Conservation (phyloP, 2,329 filamentous ascomycete genomes). For the Neofusicoccum cordaticola region DNA sequence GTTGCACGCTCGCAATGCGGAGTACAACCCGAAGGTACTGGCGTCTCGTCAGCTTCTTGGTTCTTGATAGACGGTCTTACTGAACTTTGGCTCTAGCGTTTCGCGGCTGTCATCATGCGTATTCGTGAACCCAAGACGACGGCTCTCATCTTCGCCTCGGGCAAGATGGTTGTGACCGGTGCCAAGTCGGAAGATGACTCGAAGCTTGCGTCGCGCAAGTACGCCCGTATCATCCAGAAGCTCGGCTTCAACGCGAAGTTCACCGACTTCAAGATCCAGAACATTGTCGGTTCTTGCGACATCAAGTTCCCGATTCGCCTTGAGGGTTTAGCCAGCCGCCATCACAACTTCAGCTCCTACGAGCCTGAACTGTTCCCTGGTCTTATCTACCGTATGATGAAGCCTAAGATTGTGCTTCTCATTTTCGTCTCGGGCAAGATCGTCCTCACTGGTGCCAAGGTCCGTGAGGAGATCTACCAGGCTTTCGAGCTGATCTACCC, state of each 20-base stretch:
- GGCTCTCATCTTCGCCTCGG: slow-evolving; percentile 93
- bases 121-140: slow-evolving; percentile 99
- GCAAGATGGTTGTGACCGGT: slow-evolving; percentile 99
- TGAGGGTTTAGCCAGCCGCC: slow-evolving; percentile 90
- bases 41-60: slow-evolving; percentile 31
- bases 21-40: slow-evolving; percentile 96
- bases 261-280: slow-evolving; percentile 99
- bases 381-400: slow-evolving; percentile 99
- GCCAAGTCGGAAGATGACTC: slow-evolving; percentile 98
- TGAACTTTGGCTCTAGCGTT: slow-evolving; percentile 65
- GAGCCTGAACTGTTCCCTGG: slow-evolving; percentile 98
- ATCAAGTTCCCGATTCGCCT: slow-evolving; percentile 99
- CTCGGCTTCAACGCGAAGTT: slow-evolving; percentile 99
- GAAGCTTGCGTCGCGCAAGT: slow-evolving; percentile 94
- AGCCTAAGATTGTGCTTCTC: slow-evolving; percentile 96
- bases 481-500: slow-evolving; percentile 71
- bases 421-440: slow-evolving; percentile 99
- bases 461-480: slow-evolving; percentile 81
- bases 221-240: slow-evolving; percentile 99
- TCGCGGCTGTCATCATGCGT: slow-evolving; percentile 98
- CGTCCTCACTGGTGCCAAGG: slow-evolving; percentile 94
- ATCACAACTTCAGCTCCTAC: slow-evolving; percentile 99
- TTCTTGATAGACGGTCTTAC: slow-evolving; percentile 31
- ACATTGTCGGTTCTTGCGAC: slow-evolving; percentile 97
- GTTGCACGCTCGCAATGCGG: slow-evolving; percentile 93